Base-by-base conservation (phyloP, 2,329 filamentous ascomycete genomes). In the Arthrobotrys sinensis region DNA sequence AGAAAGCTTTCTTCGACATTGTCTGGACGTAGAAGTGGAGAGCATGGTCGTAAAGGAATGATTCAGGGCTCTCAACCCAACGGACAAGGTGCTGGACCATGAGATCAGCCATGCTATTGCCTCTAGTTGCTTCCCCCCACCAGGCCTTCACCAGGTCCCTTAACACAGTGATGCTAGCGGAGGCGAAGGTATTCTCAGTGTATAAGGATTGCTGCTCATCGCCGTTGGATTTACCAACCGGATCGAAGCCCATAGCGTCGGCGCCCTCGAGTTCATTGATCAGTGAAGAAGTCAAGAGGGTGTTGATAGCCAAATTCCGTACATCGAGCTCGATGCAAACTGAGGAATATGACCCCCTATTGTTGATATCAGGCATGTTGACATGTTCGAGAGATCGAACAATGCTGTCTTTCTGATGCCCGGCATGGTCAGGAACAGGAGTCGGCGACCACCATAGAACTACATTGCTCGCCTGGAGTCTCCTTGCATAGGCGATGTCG, bases 71-170 rank as follows among this genome's bases (percentile, higher is more conserved):
- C 84, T 97, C 94, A 1, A 98, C 94, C 96, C 96, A 99, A 80
- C 96, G 92, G 19, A 99, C 93, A 3, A 99, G 88, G 84, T 99
- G 95, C 83, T 97, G 94, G 0, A 99, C 96, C 87, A 99, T 93
- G 68, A 98, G 90, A 85, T 99, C 96, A 0, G 96, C 96, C 93
- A 99, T 97, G 46, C 90, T 91, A 82, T 93, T 96, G 43, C 94
- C 93, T 79, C 90, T 90, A 83, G 93, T 96, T 4, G 96, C 96
- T 84, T 99, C 95, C 0, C 91, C 89, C 96, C 96, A 99, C 96
- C 96, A 99, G 1, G 93, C 90, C 84, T 97, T 97, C 81, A 99
- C 96, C 94, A 99, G 97, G 82, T 98, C 96, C 12, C 96, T 91
- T 2, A 99, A 87, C 0, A 99, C 96, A 5, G 91, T 89, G 3